A percentile compares a stretch with the other conserved stretches of the same genome.
These are phyloP conservation scores for Hygrocybe punicea DNA, from an alignment of 768 basidiomycete genomes.

Conservation along the genomic window DNA sequence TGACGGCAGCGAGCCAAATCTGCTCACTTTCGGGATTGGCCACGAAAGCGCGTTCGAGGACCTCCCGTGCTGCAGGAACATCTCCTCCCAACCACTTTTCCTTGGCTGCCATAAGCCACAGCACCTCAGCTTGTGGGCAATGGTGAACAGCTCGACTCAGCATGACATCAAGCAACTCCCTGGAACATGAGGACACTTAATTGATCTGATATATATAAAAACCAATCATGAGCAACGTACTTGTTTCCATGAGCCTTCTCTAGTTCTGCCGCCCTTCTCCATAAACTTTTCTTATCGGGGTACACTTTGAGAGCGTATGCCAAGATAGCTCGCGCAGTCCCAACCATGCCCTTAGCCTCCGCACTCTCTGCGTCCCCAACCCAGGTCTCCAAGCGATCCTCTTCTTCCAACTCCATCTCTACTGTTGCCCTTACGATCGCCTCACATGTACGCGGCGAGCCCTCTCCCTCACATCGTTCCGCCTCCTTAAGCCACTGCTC, in stretches of 20 bases:
- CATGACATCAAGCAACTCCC: too few relatives aligned
- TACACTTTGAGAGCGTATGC: slow-evolving; percentile 90
- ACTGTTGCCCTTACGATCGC: slow-evolving; percentile 95
- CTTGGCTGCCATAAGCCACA: slow-evolving; percentile 98
- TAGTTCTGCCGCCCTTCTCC: slow-evolving; percentile 88
- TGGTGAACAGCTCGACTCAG: too few relatives aligned
- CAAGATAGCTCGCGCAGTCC: slow-evolving; percentile 82
- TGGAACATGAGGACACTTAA: too few relatives aligned
- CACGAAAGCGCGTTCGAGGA: slow-evolving; percentile 85
- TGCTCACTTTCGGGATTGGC: slow-evolving; percentile 96
- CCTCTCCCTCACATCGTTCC: slow-evolving; percentile 84
- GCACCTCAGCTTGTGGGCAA: slow-evolving; percentile 82
- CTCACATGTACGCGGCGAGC: slow-evolving; percentile 81
- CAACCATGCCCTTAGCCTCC: slow-evolving; percentile 67
- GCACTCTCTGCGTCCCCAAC: slow-evolving; percentile 85
- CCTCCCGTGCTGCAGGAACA: slow-evolving; percentile 84
- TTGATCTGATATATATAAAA: not conserved
- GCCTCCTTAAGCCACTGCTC: slow-evolving; percentile 98
- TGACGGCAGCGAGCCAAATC: slow-evolving; percentile 97
- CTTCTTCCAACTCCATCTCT: slow-evolving; percentile 92
- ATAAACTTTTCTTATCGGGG: slow-evolving; percentile 80
- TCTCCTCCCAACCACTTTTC: slow-evolving; percentile 92
- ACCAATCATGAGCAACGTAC: slow-evolving; percentile 33
- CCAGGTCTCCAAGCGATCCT: slow-evolving; percentile 89
- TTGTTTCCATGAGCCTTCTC: slow-evolving; percentile 88